A percentile compares a stretch with the other conserved stretches of the same genome.
These are phyloP conservation scores for Ganoderma lucidum DNA, from an alignment of 1,284 basidiomycete genomes.

Conservation along the genomic window DNA sequence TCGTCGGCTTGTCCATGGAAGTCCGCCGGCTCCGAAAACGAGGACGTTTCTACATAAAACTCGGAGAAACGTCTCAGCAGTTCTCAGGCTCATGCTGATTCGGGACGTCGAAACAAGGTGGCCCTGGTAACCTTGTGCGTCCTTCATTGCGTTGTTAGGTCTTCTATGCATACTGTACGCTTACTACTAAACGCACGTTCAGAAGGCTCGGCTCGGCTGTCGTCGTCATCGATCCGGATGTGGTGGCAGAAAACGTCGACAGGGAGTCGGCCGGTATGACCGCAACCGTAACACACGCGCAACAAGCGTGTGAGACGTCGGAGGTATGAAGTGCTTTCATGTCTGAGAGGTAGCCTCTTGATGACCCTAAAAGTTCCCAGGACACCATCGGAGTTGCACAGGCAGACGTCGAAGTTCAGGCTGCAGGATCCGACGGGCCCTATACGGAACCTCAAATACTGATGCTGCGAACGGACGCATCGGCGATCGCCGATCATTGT, in stretches of 20 bases:
- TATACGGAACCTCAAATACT: background rate
- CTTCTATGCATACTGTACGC: background rate
- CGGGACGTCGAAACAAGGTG: background rate
- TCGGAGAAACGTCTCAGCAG: background rate
- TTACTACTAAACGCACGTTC: background rate
- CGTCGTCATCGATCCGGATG: background rate
- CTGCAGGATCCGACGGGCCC: background rate
- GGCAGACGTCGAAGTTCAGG: too few species aligned
- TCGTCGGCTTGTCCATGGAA: background rate
- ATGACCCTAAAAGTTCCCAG: background rate
- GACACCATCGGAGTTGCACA: background rate
- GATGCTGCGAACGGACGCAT: background rate
- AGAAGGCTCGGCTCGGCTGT: background rate
- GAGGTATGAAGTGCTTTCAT: background rate
- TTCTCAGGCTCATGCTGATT: background rate
- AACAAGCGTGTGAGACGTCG: background rate
- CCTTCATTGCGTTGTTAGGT: background rate
- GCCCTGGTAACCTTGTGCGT: background rate
- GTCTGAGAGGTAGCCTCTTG: background rate
- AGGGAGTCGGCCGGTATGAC: background rate
- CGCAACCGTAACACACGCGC: background rate
- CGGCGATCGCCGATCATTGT: background rate
- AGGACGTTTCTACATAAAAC: background rate
- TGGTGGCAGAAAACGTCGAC: background rate
- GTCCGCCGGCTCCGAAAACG: slow-evolving; percentile 7